phyloP scores from a whole-genome alignment of 2,329 filamentous ascomycete genomes.

The Sporothrix pseudoabietina region DNA sequence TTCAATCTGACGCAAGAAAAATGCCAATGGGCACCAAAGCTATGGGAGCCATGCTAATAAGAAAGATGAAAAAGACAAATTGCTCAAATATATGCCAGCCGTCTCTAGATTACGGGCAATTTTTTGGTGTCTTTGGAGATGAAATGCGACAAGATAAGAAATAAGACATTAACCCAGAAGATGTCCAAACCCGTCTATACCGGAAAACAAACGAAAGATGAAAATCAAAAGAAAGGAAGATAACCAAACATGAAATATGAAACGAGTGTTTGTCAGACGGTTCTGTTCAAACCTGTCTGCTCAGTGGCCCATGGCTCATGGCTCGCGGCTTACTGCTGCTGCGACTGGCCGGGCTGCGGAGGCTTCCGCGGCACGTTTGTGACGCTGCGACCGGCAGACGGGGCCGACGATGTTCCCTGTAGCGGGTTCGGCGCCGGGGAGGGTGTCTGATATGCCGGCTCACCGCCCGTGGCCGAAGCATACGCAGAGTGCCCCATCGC shows the following conservation, averaged over 20 bases:
- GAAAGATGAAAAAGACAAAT: slow-evolving; percentile 13
- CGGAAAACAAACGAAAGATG: not conserved
- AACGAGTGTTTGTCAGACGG: not conserved
- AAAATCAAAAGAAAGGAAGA: not conserved
- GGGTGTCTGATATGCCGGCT: not conserved
- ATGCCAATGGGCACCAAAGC: not conserved
- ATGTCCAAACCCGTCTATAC: slow-evolving; percentile 23
- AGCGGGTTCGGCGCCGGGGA: slow-evolving; percentile 24
- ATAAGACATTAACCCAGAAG: slow-evolving; percentile 25
- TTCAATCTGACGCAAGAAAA: slow-evolving; percentile 5
- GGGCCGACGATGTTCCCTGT: slow-evolving; percentile 25
- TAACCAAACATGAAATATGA: not conserved
- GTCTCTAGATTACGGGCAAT: slow-evolving; percentile 20
- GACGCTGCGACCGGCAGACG: slow-evolving; percentile 21
- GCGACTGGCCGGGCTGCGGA: not conserved
- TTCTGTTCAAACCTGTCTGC: not conserved
- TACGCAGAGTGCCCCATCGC: slow-evolving; percentile 11
- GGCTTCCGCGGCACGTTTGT: slow-evolving; percentile 2
- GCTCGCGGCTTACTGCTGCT: not conserved
- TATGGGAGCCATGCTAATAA: not conserved
- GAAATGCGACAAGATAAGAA: not conserved
- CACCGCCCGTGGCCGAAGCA: slow-evolving; percentile 12
- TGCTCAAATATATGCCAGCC: slow-evolving; percentile 25
- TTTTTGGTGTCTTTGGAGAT: not conserved
- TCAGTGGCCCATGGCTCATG: not conserved